Evolutionary conservation across 495 filamentous ascomycete genomes (phyloP), one percentile per base, ranked within the genome.

Genomic region (Amorphotheca resinae): DNA sequence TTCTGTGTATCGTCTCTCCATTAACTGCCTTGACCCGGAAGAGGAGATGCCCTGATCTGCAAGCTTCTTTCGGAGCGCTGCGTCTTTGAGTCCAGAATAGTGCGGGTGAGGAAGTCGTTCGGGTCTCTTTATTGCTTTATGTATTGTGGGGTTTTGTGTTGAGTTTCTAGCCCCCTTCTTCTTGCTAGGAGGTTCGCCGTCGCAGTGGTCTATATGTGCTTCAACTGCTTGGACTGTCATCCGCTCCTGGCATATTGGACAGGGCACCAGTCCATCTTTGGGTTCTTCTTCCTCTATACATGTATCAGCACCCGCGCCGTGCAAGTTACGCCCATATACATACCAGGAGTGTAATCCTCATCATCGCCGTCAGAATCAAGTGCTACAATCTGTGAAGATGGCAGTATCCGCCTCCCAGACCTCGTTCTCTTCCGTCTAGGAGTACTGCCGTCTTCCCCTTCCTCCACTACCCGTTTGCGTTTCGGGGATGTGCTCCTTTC

Each of bases 1-100:
- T 63, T 99, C 91, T 1, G 73, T 83, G 50, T 96, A 87, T 44
- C 91, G 73, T 50, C 70, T 73, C 54, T 91, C 79, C 20, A 96
- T 59, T 6, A 84, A 64, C 31, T 67, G 64, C 31, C 73, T 73
- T 1, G 74, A 54, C 2, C 91, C 91, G 49, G 56, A 62, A 4
- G 72, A 67, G 0, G 86, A 80, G 38, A 99, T 75, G n/a, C 89
- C 88, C 2, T 91, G 67, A 2, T 94, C 87, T 31, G 61, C 53
- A 5, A 96, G 62, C 60, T 94, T 95, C 50, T 82, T 86, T 21
- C 78, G 74, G 23, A 99, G 68, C 5, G 70, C 69, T 0, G 48
- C 63, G 3, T 96, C 89, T 53, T 79, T 93, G 4, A 93, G 59
- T 48, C 94, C 65, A 15, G 77, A 77, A 60, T 93, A 95, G 48